These are phyloP conservation scores for Ustilago tritici DNA, from an alignment of 1,284 basidiomycete genomes.

Conservation along the genomic window DNA sequence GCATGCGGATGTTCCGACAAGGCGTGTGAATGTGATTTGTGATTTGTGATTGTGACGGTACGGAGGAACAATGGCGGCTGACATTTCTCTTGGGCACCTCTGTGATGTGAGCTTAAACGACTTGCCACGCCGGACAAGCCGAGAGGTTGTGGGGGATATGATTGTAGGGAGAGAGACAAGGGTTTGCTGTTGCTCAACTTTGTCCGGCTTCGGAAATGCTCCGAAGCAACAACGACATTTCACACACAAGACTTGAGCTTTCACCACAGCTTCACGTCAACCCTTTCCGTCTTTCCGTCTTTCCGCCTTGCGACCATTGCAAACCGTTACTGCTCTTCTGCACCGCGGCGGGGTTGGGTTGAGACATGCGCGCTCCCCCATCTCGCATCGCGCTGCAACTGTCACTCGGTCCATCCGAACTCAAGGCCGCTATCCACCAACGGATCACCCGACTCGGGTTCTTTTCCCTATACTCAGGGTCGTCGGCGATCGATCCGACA, in stretches of 20 bases:
- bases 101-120: too few relatives aligned
- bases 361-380: neutral
- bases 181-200: slow-evolving; percentile 14
- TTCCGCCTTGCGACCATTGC: too few relatives aligned
- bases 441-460: neutral
- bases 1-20: neutral
- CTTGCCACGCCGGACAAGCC: too few relatives aligned
- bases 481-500: neutral
- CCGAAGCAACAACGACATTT: neutral
- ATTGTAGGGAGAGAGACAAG: neutral
- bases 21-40: neutral
- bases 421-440: neutral
- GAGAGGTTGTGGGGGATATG: too few relatives aligned
- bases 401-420: neutral
- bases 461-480: neutral
- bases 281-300: neutral
- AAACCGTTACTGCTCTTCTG: too few relatives aligned
- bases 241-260: neutral
- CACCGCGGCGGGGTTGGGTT: too few relatives aligned
- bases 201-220: neutral
- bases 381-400: too few relatives aligned
- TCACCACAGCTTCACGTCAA: neutral
- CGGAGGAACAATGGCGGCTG: too few relatives aligned
- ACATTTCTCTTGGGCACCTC: too few relatives aligned
- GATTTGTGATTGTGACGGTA: too few relatives aligned